phyloP scores from a whole-genome alignment of 192 early-diverging fungal genomes.

The Borealophlyctis nickersoniae region DNA sequence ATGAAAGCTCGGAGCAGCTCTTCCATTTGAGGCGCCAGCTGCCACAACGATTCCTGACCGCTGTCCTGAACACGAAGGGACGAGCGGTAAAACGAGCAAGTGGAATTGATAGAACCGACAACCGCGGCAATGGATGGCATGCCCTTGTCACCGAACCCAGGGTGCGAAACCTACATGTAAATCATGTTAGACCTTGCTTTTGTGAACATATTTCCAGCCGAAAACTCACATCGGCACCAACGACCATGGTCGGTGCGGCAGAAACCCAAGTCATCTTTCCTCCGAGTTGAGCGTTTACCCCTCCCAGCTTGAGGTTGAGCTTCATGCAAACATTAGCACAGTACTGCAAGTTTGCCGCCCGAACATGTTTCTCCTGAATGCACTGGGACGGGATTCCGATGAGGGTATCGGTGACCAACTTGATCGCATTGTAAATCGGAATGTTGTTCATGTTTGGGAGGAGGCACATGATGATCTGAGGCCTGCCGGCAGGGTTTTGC shows the following conservation, averaged over 20 bases:
- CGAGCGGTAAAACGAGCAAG: background rate
- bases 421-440: conserved; percentile 49
- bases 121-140: conserved; percentile 75
- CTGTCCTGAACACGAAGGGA: too few relatives aligned
- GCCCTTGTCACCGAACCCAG: conserved; percentile 6
- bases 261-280: conserved; percentile 10
- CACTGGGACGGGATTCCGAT: conserved; percentile 55
- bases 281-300: conserved; percentile 39
- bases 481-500: too few relatives aligned
- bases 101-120: conserved; percentile 50
- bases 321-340: conserved; percentile 44
- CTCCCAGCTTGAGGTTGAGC: conserved; percentile 67
- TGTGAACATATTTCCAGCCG: too few relatives aligned
- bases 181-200: too few relatives aligned
- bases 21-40: too few relatives aligned
- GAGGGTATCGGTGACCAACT: conserved; percentile 44
- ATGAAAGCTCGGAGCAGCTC: conserved; percentile 57
- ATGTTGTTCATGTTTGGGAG: background rate
- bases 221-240: conserved; percentile 76
- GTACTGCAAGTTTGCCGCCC: conserved; percentile 17
- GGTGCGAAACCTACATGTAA: conserved; percentile 21
- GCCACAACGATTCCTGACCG: too few relatives aligned
- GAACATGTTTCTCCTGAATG: conserved; percentile 24
- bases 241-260: conserved; percentile 56
- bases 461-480: background rate